phyloP scores from a whole-genome alignment of 2,329 filamentous ascomycete species.

The Nothophaeocryptopus gaeumannii region DNA sequence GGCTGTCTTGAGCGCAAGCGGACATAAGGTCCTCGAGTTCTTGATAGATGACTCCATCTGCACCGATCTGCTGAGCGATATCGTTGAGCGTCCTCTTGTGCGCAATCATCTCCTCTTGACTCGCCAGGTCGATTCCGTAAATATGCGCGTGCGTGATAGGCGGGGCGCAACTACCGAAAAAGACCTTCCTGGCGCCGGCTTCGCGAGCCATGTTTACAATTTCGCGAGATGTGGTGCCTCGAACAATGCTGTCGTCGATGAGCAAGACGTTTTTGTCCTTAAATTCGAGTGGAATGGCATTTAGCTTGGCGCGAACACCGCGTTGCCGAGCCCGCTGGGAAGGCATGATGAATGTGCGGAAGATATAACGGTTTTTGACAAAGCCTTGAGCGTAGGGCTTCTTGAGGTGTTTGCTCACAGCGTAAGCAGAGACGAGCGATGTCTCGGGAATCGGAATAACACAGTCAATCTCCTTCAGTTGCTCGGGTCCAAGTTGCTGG shows the following conservation, averaged over 20 bases:
- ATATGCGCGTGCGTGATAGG: conserved; percentile 82
- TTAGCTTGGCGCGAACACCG: conserved; percentile 85
- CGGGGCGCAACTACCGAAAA: conserved; percentile 79
- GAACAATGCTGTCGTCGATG: conserved; percentile 86
- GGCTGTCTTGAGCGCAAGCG: conserved; percentile 70
- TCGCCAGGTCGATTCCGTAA: conserved; percentile 75
- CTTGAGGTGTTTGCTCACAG: conserved; percentile 69
- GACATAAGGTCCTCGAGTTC: conserved; percentile 74
- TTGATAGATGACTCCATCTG: conserved; percentile 75
- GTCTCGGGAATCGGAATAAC: conserved; percentile 85
- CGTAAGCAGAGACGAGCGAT: conserved; percentile 74
- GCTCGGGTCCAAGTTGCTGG: conserved; percentile 64
- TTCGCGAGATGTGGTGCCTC: conserved; percentile 77
- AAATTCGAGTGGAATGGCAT: conserved; percentile 82
- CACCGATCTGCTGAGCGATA: conserved; percentile 67
- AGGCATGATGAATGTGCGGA: conserved; percentile 84
- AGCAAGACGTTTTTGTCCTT: conserved; percentile 74
- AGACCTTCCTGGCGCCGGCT: conserved; percentile 75
- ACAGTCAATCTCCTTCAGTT: conserved; percentile 73
- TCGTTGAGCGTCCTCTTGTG: conserved; percentile 61
- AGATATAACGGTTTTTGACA: conserved; percentile 86
- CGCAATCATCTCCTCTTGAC: conserved; percentile 67
- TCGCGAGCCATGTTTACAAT: conserved; percentile 83
- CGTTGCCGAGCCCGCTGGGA: conserved; percentile 78
- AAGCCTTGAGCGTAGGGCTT: conserved; percentile 80